A percentile compares a stretch with the other conserved stretches of the same genome.
Conservation (phyloP, 441 rosid species). For the Euphorbia celastroides region DNA sequence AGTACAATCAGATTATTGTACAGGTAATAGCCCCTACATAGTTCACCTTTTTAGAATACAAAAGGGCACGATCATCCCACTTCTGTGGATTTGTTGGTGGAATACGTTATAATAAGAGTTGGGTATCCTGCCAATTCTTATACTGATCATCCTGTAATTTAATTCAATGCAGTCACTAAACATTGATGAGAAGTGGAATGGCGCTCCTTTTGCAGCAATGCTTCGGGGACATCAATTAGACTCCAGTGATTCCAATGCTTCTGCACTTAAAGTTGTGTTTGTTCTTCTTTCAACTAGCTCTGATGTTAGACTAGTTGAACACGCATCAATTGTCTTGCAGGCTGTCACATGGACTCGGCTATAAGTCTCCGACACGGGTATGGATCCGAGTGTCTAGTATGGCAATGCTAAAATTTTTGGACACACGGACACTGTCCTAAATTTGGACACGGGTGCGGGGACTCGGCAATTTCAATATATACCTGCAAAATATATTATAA, state of each 20-base stretch:
- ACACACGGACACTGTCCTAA: no score
- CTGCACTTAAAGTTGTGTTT: constrained; percentile 48
- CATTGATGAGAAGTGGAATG: constrained; percentile 75
- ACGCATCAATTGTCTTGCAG: constrained; percentile 78
- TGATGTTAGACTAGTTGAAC: constrained; percentile 69
- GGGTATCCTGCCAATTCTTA: neutral
- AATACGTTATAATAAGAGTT: constrained; percentile 8
- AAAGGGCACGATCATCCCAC: constrained; percentile 16
- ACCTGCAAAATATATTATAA: no score
- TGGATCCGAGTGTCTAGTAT: no score
- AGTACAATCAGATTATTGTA: constrained; percentile 64
- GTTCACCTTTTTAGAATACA: constrained; percentile 14
- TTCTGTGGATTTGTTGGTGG: constrained; percentile 16
- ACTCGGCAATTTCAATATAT: no score
- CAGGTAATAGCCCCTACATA: constrained; percentile 48
- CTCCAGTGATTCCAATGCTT: constrained; percentile 40
- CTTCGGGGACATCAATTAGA: constrained; percentile 69
- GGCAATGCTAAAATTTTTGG: no score
- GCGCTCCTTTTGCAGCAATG: constrained; percentile 92
- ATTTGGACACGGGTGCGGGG: no score
- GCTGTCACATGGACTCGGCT: no score
- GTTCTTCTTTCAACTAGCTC: constrained; percentile 62
- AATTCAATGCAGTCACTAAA: constrained; percentile 53
- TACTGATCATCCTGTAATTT: constrained; percentile 21
- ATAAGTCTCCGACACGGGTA: no score